These are phyloP conservation scores for Ophiostoma angusticollis DNA, from an alignment of 2,329 filamentous ascomycete genomes.

Conservation along the genomic window DNA sequence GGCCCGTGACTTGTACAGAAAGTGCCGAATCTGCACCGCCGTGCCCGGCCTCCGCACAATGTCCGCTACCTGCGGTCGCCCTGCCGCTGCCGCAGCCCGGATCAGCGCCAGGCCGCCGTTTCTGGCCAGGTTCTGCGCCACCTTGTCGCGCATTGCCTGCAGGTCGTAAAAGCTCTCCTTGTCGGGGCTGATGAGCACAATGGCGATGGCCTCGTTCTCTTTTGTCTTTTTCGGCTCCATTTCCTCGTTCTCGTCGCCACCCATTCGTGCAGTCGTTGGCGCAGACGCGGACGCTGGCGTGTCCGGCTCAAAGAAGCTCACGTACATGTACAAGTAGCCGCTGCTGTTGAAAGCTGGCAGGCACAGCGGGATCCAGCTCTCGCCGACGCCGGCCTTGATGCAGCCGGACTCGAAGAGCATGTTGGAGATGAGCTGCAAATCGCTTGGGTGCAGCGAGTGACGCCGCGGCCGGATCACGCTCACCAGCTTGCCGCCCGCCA, in stretches of 20 bases:
- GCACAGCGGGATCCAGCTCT: slow-evolving; percentile 95
- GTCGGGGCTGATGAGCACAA: slow-evolving; percentile 83
- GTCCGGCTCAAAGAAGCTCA: slow-evolving; percentile 72
- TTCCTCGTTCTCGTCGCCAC: slow-evolving; percentile 24
- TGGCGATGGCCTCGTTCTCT: slow-evolving; percentile 58
- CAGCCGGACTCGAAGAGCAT: slow-evolving; percentile 96
- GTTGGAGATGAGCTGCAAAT: slow-evolving; percentile 94
- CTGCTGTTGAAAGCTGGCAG: slow-evolving; percentile 94
- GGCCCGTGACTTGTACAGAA: slow-evolving; percentile 84
- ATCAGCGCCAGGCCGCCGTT: slow-evolving; percentile 67
- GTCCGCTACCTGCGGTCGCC: slow-evolving; percentile 59
- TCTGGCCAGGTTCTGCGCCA: slow-evolving; percentile 56
- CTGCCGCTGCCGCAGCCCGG: slow-evolving; percentile 53
- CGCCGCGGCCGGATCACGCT: slow-evolving; percentile 90
- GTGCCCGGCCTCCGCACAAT: slow-evolving; percentile 55
- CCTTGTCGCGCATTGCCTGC: slow-evolving; percentile 55
- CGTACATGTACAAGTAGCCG: slow-evolving; percentile 97
- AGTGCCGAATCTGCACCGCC: slow-evolving; percentile 61
- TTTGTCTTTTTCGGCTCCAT: not conserved
- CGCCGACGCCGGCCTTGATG: slow-evolving; percentile 78
- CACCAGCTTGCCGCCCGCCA: slow-evolving; percentile 83
- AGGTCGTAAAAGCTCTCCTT: slow-evolving; percentile 90
- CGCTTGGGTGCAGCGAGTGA: slow-evolving; percentile 88
- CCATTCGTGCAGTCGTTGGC: too few species aligned
- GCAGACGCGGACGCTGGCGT: too few species aligned